These are phyloP conservation scores for Hortiboletus flavorubellus DNA, from an alignment of 768 basidiomycete species.

Conservation along the genomic window DNA sequence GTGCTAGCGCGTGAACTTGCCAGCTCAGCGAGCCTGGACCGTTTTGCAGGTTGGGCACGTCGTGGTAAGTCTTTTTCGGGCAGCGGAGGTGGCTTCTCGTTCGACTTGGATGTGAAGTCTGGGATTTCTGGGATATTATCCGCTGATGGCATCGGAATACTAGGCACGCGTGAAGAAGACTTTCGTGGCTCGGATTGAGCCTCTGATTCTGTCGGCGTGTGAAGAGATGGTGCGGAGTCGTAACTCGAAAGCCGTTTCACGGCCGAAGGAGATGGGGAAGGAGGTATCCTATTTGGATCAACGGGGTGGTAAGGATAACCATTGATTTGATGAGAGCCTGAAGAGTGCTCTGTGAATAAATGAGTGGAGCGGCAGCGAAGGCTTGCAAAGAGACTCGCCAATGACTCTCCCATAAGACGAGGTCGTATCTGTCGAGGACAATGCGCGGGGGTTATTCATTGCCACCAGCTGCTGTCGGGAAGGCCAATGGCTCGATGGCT, in stretches of 20 bases:
- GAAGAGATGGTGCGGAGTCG: slow-evolving; percentile 55
- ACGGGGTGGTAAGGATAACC: slow-evolving; percentile 17
- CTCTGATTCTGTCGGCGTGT: slow-evolving; percentile 39
- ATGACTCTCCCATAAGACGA: slow-evolving; percentile 66
- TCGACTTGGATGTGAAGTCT: slow-evolving; percentile 49
- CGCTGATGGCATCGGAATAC: slow-evolving; percentile 41
- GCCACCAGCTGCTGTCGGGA: slow-evolving; percentile 38
- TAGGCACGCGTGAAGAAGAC: slow-evolving; percentile 39
- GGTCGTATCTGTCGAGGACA: slow-evolving; percentile 33
- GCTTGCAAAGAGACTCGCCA: slow-evolving; percentile 38
- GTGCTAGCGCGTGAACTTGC: slow-evolving; percentile 63
- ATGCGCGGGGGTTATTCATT: slow-evolving; percentile 40
- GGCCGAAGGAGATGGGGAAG: slow-evolving; percentile 68
- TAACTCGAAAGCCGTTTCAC: slow-evolving; percentile 56
- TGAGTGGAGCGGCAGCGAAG: slow-evolving; percentile 1
- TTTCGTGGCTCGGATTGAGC: slow-evolving; percentile 32
- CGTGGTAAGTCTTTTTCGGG: slow-evolving; percentile 24
- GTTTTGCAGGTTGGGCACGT: slow-evolving; percentile 33
- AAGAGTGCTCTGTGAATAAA: slow-evolving; percentile 18
- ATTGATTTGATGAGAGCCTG: neutral
- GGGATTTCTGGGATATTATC: slow-evolving; percentile 56
- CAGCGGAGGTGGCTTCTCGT: slow-evolving; percentile 24
- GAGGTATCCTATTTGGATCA: slow-evolving; percentile 58
- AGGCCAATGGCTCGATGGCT: slow-evolving; percentile 49
- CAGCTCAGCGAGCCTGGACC: slow-evolving; percentile 66